Percentiles rank a stretch among this genome's conserved stretches.
Evolutionary conservation across 129 eudicot genomes (phyloP).

Genomic region (Cynara cardunculus): DNA sequence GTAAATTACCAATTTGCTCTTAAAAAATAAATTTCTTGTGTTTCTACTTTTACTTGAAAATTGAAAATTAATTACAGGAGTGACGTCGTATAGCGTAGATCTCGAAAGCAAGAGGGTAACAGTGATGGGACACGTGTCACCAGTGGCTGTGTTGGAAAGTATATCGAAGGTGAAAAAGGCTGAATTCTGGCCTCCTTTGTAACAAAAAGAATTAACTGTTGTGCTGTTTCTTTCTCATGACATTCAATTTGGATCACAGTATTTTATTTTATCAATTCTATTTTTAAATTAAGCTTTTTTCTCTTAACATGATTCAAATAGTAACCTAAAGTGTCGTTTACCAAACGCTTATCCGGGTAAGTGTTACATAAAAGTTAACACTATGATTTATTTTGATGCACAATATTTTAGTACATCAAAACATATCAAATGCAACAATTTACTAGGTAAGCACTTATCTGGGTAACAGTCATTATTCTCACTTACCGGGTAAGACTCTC

Average conservation of each 20-base stretch:
- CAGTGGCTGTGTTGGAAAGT: conserved; percentile 68
- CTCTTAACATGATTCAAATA: neutral
- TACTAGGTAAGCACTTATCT: no score
- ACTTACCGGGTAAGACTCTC: no score
- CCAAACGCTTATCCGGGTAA: no score
- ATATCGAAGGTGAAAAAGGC: conserved; percentile 84
- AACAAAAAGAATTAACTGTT: neutral
- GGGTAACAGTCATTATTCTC: no score
- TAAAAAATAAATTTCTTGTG: no score
- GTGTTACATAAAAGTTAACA: no score
- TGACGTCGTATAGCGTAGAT: conserved; percentile 75
- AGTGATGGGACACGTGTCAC: conserved; percentile 80
- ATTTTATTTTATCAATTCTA: neutral
- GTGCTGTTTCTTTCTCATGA: neutral
- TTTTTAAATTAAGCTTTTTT: neutral
- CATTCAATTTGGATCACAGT: neutral
- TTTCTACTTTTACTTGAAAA: no score
- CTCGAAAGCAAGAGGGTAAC: conserved; percentile 78
- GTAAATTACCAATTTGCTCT: no score
- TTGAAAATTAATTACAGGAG: conserved; percentile 42
- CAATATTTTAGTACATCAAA: no score
- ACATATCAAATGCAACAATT: no score
- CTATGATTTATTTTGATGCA: no score
- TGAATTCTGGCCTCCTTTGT: conserved; percentile 54
- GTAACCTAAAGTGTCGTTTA: no score